Evolutionary conservation across 2,329 filamentous ascomycete genomes (phyloP), one percentile per base, ranked within the genome.

Genomic region (Cladosporium sp.): DNA sequence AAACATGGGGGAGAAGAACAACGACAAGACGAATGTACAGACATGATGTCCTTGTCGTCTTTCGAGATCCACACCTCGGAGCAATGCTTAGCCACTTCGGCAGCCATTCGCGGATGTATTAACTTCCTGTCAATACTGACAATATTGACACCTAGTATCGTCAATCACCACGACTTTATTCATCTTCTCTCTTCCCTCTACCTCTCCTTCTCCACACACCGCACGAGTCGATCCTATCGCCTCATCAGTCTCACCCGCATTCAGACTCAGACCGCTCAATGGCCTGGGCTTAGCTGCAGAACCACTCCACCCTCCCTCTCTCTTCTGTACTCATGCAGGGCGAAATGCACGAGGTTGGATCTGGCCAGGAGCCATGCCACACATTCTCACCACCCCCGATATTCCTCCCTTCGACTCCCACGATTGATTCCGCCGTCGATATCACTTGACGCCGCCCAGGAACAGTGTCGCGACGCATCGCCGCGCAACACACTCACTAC

Each of bases 161-260:
- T n/a, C n/a, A n/a, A n/a, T n/a, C n/a, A n/a, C 32, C 35, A 38
- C 35, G 35, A 38, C 35, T 38, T 38, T 38, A 8, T 38, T 16
- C 35, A 19, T 13, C 32, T 13, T 15, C n/a, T 5, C 5, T 6
- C 12, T 12, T 33, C 15, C 15, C 16, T 39, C 38, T 19, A 13
- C 19, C 12, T 8, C 7, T 30, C 22, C 15, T n/a, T 16, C 22
- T 20, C 15, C 16, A 35, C 32, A 35, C 32, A 16, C 1, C 32
- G 32, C 13, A 8, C 32, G 15, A 16, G 13, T 35, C 22, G 22
- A 27, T 27, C 22, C 22, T 27, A 13, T 8, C 32, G 20, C 36
- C 39, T 38, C 38, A 5, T 47, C 33, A 39, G 32, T n/a, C 48
- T 43, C 48, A 50, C 38, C 49, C 36, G 40, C 49, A 47, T 38